Evolutionary conservation across 306 rosid genomes (phyloP), one percentile per base, ranked within the genome.

Genomic region (Sicyos baderoa): DNA sequence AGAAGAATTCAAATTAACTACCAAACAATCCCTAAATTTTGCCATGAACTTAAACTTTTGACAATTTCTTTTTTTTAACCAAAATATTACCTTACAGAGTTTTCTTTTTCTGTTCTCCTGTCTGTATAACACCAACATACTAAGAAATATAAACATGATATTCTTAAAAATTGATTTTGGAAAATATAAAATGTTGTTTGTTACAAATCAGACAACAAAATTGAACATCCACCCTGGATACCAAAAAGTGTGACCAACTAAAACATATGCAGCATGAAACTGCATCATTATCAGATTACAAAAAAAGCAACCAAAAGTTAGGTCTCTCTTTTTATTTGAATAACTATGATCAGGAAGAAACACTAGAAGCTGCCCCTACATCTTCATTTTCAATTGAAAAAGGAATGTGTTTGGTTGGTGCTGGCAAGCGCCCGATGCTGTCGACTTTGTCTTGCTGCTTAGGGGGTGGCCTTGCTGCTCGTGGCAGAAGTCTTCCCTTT

Each of bases 381-480:
- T 47, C 84, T 75, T 86, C 87, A 40, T 29, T 79, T 74, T 86
- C 88, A 70, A 76, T 75, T n/a, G 81, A 81, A 76, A 89, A 86
- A 13, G 91, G 98, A 75, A 92, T 83, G 13, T 93, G 95, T 74
- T 89, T 92, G 47, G 85, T 89, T 37, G 98, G 96, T 54, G 96
- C 95, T 25, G 98, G 98, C 59, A 92, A 82, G 51, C 96, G 95
- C 50, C 98, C 96, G 6, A 86, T 85, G 84, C 98, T 89, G 75
- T 92, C 95, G 4, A 87, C 91, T 77, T 83, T 86, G 65, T 92
- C 96, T 76, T 9, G 75, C 59, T 82, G 98, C 78, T 92, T 92
- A 4, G 95, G 98, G 0, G 98, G 98, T 60, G 98, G 96, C 80
- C 98, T 83, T 14, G 96, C 98, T 47, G 96, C 95, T 79, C 80